Evolutionary conservation across 768 basidiomycete genomes (phyloP), one percentile per base, ranked within the genome.

Genomic region (Serendipita sp.): DNA sequence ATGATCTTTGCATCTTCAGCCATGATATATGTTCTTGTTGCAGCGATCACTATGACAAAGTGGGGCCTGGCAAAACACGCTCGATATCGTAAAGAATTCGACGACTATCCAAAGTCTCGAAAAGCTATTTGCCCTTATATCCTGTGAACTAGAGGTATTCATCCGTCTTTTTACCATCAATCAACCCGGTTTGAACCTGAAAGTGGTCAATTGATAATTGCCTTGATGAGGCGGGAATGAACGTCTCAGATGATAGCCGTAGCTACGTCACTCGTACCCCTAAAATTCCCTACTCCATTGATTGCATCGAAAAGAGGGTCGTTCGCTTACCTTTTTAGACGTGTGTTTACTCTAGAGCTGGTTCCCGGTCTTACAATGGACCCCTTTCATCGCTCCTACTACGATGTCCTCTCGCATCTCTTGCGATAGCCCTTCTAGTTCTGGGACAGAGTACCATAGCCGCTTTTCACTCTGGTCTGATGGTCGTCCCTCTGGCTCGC

Each of bases 1-100:
- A 31, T 50, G 6, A 18, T 50, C 29, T n/a, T 0, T 31, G 29
- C n/a, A 5, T 36, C 10, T 34, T 11, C 33, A 60, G 55, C 27
- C 36, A 60, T 60, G 29, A 29, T 60, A 23, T 60, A 95, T 75
- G 73, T 82, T 50, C 77, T 75, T 8, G 29, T 33, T 10, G 55
- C 16, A 16, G 16, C 27, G 55, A 34, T 34, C 8, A 60, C 55
- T 8, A 60, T 60, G 55, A 36, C 55, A 31, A 60, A 60, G 55
- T 99, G 96, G 96, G 94, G 94, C 13, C 69, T 80, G 44, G 91
- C 94, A 78, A 98, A 96, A 76, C 94, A 97, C 69, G 76, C 74
- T 63, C 80, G 79, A 62, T 98, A 98, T 76, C 89, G 84, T 79
- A 92, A 86, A 71, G 95, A 99, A 73, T 96, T 97, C 68, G 92